phyloP scores from a whole-genome alignment of 768 basidiomycete genomes.

The Amanita rubescens region DNA sequence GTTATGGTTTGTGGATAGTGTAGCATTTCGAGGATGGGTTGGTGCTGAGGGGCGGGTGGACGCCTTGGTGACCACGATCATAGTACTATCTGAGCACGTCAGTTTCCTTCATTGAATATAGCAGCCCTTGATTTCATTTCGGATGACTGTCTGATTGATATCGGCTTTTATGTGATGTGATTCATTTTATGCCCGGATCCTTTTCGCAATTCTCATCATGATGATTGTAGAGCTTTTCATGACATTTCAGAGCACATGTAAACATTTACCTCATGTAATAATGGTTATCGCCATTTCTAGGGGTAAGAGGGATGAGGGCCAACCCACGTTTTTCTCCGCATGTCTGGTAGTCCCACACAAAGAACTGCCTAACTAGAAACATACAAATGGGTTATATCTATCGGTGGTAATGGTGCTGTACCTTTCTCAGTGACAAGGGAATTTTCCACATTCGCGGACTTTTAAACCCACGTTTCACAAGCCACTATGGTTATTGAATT shows the following conservation, averaged over 20 bases:
- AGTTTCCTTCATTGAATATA: background rate
- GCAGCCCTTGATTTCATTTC: conserved; percentile 7
- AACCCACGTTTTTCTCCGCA: background rate
- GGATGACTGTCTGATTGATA: conserved; percentile 2
- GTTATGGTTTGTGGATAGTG: background rate
- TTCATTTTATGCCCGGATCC: conserved; percentile 1
- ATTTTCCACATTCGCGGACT: background rate
- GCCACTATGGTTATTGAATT: background rate
- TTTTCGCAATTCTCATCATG: background rate
- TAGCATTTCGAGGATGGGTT: background rate
- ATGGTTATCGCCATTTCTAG: background rate
- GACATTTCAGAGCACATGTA: background rate
- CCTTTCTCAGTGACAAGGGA: background rate
- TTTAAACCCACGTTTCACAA: conserved; percentile 1
- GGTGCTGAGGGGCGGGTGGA: background rate
- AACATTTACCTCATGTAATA: background rate
- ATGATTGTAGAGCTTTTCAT: background rate
- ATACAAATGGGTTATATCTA: background rate
- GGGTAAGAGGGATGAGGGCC: background rate
- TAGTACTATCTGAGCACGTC: background rate
- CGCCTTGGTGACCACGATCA: background rate
- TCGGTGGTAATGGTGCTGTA: background rate
- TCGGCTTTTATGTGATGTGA: conserved; percentile 2
- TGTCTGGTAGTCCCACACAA: background rate
- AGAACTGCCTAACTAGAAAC: background rate